Evolutionary conservation across 2,329 filamentous ascomycete genomes (phyloP), one percentile per base, ranked within the genome.

Genomic region (Colletotrichum graminicola): DNA sequence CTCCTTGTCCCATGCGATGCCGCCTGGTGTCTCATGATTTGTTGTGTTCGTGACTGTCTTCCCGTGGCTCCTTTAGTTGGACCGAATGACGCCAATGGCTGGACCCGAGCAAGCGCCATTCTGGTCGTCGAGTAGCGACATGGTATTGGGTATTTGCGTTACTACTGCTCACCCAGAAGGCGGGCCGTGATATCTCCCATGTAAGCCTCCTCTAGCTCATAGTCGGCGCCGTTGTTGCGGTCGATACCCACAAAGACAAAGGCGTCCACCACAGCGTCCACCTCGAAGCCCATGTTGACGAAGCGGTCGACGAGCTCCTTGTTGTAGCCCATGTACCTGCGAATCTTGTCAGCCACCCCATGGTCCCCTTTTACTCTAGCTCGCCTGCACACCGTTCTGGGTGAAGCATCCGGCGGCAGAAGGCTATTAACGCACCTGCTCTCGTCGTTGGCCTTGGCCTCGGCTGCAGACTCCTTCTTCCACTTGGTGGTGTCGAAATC

Each of bases 161-260:
- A 6, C 39, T 41, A 91, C 78, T 89, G 88, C 81, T 98, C 95
- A 47, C 93, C 93, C 43, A 98, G 90, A 8, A 98, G 87, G 69
- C 92, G 88, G 23, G 94, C 93, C 0, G 94, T 97, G 73, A 98
- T 92, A 75, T 97, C 94, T 4, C 93, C 94, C 88, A 97, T 94
- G 76, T 94, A 95, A 1, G 92, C 94, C 77, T 96, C 93, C 78
- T 97, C 94, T n/a, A 97, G 84, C 76, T 93, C 91, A 79, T 97
- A 96, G 78, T 96, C 93, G 75, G 91, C 85, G 0, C 94, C 94
- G 34, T 87, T 88, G 75, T 92, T 94, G 23, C 89, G 89, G 73
- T 95, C 93, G 75, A 97, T 95, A 7, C 93, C 93, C 10, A 96
- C 91, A 72, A 88, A 93, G 63, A 92, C 87, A 77, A 98, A 97